These are phyloP conservation scores for Letharia lupina DNA, from an alignment of 495 filamentous ascomycete species.

Conservation along the genomic window DNA sequence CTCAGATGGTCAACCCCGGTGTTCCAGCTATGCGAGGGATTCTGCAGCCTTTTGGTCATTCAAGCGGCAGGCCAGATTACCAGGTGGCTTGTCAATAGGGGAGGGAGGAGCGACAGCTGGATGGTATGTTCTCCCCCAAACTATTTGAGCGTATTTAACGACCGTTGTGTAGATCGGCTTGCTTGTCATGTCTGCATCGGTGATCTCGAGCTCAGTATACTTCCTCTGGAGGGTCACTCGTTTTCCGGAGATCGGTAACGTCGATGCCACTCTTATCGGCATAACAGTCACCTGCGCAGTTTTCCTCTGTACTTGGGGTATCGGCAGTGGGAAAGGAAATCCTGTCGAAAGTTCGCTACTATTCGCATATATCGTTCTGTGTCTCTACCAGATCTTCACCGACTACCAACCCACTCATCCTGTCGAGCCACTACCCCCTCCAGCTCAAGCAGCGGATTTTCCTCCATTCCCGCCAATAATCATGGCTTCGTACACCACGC, in stretches of 20 bases:
- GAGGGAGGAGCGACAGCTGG: conserved; percentile 88
- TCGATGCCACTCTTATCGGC: conserved; percentile 91
- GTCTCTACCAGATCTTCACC: conserved; percentile 98
- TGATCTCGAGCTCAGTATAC: conserved; percentile 89
- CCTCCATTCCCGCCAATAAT: conserved; percentile 92
- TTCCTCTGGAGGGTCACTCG: conserved; percentile 91
- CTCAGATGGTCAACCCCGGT: conserved; percentile 89
- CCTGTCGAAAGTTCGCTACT: conserved; percentile 91
- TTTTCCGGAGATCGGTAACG: conserved; percentile 86
- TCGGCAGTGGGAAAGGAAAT: conserved; percentile 88
- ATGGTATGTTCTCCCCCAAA: conserved; percentile 57
- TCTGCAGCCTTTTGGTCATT: conserved; percentile 92
- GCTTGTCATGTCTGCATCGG: conserved; percentile 74
- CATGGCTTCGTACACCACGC: conserved; percentile 95
- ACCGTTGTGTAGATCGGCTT: conserved; percentile 62
- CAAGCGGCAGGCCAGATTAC: conserved; percentile 91
- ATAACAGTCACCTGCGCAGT: conserved; percentile 83
- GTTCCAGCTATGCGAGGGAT: conserved; percentile 91
- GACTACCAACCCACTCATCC: conserved; percentile 78
- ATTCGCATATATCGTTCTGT: conserved; percentile 93
- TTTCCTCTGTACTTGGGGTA: conserved; percentile 89
- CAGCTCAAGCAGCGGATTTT: conserved; percentile 63
- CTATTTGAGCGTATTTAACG: background rate
- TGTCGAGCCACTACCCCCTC: conserved; percentile 45
- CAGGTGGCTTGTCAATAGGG: conserved; percentile 84